Evolutionary conservation across 257 asterid species (phyloP).

Genomic region (Nicotiana sylvestris): DNA sequence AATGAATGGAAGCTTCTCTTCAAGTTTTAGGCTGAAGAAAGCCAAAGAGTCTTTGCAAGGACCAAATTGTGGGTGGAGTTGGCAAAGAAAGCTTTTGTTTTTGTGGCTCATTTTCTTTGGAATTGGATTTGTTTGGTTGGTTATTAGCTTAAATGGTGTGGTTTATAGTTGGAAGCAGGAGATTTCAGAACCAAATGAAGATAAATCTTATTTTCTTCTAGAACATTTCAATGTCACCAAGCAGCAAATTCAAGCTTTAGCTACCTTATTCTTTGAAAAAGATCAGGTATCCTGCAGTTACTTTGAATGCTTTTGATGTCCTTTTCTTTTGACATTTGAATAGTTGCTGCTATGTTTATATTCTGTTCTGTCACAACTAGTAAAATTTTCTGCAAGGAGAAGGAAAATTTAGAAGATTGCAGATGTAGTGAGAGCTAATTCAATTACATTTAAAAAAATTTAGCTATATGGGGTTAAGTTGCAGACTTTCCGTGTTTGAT

Average conservation of each 20-base stretch:
- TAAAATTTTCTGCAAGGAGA: background rate
- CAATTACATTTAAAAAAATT: background rate
- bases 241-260: slow-evolving; percentile 41
- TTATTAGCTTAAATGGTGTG: slow-evolving; percentile 21
- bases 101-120: slow-evolving; percentile 31
- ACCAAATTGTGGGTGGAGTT: slow-evolving; percentile 31
- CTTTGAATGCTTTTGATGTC: slow-evolving; percentile 2
- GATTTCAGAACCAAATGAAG: slow-evolving; percentile 23
- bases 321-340: background rate
- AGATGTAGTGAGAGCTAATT: slow-evolving; percentile 1
- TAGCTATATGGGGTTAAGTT: background rate
- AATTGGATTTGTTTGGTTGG: slow-evolving; percentile 30
- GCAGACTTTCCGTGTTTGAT: background rate
- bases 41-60: slow-evolving; percentile 29
- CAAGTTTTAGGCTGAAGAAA: slow-evolving; percentile 33
- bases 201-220: slow-evolving; percentile 24
- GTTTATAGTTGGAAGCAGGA: slow-evolving; percentile 24
- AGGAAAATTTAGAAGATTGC: background rate
- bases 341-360: background rate
- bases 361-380: background rate
- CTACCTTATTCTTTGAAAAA: slow-evolving; percentile 23
- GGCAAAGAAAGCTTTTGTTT: slow-evolving; percentile 31
- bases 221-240: slow-evolving; percentile 47
- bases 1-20: slow-evolving; percentile 29
- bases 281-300: slow-evolving; percentile 27